These are phyloP conservation scores for Rhodamnia rubescens DNA, from an alignment of 345 rosid genomes.

Conservation along the genomic window DNA sequence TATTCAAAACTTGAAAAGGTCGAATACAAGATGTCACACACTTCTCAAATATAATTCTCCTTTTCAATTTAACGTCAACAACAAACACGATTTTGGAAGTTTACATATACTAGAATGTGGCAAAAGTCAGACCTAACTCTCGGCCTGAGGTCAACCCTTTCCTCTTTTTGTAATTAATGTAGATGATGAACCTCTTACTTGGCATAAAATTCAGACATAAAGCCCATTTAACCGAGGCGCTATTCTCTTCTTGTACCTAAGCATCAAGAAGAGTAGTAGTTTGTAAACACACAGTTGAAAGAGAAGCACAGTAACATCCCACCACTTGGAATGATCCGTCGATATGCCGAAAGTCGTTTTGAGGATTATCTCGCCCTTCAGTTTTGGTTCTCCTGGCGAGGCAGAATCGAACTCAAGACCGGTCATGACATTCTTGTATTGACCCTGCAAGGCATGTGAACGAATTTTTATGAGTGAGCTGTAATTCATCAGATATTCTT, in stretches of 20 bases:
- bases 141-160: neutral
- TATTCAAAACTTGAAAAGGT: no score
- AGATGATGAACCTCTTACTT: neutral
- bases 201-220: neutral
- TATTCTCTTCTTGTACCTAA: slow-evolving; percentile 5
- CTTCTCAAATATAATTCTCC: neutral
- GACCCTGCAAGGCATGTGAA: slow-evolving; percentile 11
- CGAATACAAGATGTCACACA: no score
- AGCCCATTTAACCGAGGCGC: neutral
- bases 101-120: neutral
- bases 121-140: neutral
- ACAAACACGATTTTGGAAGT: neutral
- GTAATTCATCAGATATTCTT: neutral
- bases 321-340: slow-evolving; percentile 8
- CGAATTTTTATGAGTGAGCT: neutral
- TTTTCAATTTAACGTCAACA: neutral
- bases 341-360: slow-evolving; percentile 1
- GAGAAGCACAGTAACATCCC: slow-evolving; percentile 14
- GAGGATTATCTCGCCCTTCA: slow-evolving; percentile 15
- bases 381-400: slow-evolving; percentile 1
- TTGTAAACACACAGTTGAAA: neutral
- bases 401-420: slow-evolving; percentile 19
- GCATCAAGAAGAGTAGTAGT: neutral
- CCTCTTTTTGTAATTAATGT: neutral
- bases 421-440: slow-evolving; percentile 22